phyloP scores from a whole-genome alignment of 345 rosid genomes.

The Corymbia maculata region DNA sequence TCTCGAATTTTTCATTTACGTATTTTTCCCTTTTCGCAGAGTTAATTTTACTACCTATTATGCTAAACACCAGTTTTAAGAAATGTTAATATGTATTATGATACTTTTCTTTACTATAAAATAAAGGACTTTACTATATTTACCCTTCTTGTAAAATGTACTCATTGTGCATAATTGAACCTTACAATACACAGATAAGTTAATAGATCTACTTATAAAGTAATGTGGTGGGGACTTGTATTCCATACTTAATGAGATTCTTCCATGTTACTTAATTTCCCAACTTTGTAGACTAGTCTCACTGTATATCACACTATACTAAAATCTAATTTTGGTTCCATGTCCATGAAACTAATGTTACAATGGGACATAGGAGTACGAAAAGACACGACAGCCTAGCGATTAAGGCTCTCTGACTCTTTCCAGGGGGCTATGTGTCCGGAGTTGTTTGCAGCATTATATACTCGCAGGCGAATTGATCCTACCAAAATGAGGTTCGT shows the following conservation, averaged over 20 bases:
- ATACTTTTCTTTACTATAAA: not conserved
- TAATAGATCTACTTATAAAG: not conserved
- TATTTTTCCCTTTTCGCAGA: not conserved
- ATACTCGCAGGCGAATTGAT: not conserved
- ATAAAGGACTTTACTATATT: not conserved
- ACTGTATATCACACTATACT: not conserved
- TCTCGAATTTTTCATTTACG: not conserved
- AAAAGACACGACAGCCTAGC: not conserved
- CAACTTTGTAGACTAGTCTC: not conserved
- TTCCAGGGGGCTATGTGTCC: not conserved
- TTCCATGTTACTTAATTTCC: not conserved
- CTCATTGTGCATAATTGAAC: not conserved
- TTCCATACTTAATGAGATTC: not conserved
- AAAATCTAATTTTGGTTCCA: not conserved
- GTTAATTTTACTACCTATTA: not conserved
- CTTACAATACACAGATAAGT: not conserved
- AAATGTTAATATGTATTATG: not conserved
- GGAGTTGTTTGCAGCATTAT: not conserved
- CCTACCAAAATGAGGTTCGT: not conserved
- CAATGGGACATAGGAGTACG: not conserved
- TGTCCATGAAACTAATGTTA: not conserved
- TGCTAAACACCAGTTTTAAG: not conserved
- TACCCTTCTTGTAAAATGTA: not conserved
- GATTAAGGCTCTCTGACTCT: not conserved
- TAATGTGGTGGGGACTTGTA: not conserved